phyloP scores from a whole-genome alignment of 1,139 yeast species.

The Geotrichum klebahnii region DNA sequence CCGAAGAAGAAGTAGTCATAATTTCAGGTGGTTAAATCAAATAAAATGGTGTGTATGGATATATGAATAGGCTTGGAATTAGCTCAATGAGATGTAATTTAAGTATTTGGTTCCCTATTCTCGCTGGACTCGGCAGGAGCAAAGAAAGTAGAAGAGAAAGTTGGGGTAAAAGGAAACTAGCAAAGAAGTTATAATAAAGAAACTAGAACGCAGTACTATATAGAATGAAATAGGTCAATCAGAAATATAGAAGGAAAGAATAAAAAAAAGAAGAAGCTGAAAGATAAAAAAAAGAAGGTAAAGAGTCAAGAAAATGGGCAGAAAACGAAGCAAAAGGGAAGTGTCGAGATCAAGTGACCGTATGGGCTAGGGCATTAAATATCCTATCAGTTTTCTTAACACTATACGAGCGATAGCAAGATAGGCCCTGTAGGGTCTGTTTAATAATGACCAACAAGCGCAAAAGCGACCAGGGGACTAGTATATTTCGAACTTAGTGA shows the following conservation, averaged over 20 bases:
- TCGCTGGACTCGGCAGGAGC: neutral
- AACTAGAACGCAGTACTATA: too few species aligned
- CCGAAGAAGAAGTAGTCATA: neutral
- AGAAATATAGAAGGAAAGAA: neutral
- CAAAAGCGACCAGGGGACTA: too few species aligned
- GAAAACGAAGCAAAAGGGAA: neutral
- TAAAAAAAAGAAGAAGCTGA: neutral
- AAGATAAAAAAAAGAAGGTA: neutral
- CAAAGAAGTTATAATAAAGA: too few species aligned
- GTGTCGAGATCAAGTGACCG: neutral
- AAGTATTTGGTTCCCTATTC: neutral
- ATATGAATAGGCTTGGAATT: neutral
- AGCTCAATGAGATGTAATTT: neutral
- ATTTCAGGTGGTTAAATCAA: neutral
- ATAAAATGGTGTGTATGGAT: neutral
- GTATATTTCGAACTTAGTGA: too few species aligned
- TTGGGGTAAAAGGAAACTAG: neutral
- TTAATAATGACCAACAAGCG: too few species aligned
- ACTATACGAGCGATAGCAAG: too few species aligned
- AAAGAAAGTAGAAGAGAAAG: neutral
- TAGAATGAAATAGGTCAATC: neutral
- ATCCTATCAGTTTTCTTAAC: too few species aligned
- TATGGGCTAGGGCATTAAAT: neutral
- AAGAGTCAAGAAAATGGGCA: neutral
- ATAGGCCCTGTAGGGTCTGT: too few species aligned